These are phyloP conservation scores for Vishniacozyma victoriae DNA, from an alignment of 768 basidiomycete species.

Conservation along the genomic window DNA sequence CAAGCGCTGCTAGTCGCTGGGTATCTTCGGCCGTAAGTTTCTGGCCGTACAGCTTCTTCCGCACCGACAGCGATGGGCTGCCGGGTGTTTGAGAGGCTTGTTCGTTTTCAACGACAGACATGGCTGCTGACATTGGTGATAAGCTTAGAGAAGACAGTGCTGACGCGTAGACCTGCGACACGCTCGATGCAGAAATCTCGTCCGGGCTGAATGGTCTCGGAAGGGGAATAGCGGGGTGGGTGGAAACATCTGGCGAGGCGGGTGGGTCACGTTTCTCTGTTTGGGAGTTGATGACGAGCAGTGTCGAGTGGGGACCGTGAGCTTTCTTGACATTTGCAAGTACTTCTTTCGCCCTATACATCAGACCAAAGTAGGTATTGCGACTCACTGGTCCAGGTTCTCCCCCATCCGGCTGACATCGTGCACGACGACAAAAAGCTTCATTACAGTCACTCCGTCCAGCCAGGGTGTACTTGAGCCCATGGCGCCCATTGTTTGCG, in stretches of 20 bases:
- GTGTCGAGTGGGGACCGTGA: constrained; percentile 44
- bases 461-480: constrained; percentile 33
- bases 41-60: constrained; percentile 29
- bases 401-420: constrained; percentile 34
- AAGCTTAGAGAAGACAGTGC: constrained; percentile 35
- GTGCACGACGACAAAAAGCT: constrained; percentile 45
- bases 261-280: constrained; percentile 4
- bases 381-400: constrained; percentile 27
- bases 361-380: neutral
- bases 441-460: constrained; percentile 31
- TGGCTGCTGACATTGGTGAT: constrained; percentile 13
- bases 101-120: neutral
- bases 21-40: constrained; percentile 33
- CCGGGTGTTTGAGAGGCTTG: constrained; percentile 12
- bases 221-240: constrained; percentile 33
- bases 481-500: constrained; percentile 12
- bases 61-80: too few relatives aligned
- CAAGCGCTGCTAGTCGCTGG: constrained; percentile 54
- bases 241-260: constrained; percentile 17
- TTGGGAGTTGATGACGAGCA: constrained; percentile 44
- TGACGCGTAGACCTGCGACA: constrained; percentile 39
- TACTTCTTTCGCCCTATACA: constrained; percentile 32
- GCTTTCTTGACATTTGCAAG: constrained; percentile 41
- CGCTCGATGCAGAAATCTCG: constrained; percentile 18
- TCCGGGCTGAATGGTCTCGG: constrained; percentile 33